These are phyloP conservation scores for Rubroboletus pulcherrimus DNA, from an alignment of 768 basidiomycete genomes.

Conservation along the genomic window DNA sequence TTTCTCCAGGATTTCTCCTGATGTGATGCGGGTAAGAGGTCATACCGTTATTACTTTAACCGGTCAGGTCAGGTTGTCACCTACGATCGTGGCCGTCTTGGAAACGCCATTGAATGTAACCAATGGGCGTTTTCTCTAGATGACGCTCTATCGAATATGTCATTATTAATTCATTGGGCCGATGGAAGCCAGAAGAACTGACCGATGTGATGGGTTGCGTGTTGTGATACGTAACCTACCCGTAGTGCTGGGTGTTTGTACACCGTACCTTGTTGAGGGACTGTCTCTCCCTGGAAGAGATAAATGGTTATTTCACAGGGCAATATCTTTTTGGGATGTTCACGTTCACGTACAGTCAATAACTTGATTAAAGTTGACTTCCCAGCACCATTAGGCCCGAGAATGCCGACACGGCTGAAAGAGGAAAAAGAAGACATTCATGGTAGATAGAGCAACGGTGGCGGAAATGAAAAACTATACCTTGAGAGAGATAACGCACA, in stretches of 20 bases:
- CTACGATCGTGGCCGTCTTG: slow-evolving; percentile 96
- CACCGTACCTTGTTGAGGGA: slow-evolving; percentile 86
- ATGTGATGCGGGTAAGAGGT: slow-evolving; percentile 11
- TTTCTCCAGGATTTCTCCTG: slow-evolving; percentile 89
- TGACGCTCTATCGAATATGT: slow-evolving; percentile 62
- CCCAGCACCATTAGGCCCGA: slow-evolving; percentile 93
- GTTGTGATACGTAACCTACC: slow-evolving; percentile 96
- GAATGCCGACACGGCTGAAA: slow-evolving; percentile 80
- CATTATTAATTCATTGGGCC: slow-evolving; percentile 20
- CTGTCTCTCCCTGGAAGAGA: slow-evolving; percentile 71
- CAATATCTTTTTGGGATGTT: background rate
- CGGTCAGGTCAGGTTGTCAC: slow-evolving; percentile 28
- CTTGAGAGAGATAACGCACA: slow-evolving; percentile 93
- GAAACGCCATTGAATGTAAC: slow-evolving; percentile 99
- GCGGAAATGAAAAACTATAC: slow-evolving; percentile 38
- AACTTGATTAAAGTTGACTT: slow-evolving; percentile 96
- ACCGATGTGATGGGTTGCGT: slow-evolving; percentile 96
- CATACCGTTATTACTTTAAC: slow-evolving; percentile 5
- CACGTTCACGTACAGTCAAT: slow-evolving; percentile 57
- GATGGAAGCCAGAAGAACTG: slow-evolving; percentile 19
- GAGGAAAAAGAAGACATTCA: slow-evolving; percentile 22
- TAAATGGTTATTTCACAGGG: slow-evolving; percentile 8
- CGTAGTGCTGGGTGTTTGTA: slow-evolving; percentile 93
- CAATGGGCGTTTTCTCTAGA: slow-evolving; percentile 93
- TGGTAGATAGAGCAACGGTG: slow-evolving; percentile 14